These are phyloP conservation scores for Gynostemma pentaphyllum DNA, from an alignment of 306 rosid species.

Conservation along the genomic window DNA sequence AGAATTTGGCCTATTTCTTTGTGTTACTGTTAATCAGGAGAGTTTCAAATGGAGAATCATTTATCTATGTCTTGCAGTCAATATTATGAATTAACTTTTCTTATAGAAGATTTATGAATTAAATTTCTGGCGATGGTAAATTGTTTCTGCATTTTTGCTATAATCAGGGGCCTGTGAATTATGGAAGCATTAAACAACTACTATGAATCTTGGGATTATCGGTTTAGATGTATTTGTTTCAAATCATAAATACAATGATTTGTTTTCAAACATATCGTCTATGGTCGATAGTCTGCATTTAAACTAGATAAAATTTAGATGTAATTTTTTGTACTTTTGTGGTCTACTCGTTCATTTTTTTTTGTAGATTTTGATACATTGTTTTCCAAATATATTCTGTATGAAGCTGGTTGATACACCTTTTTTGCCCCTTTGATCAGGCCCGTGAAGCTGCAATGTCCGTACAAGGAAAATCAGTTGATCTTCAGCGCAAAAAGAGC, in stretches of 20 bases:
- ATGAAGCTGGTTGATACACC: conserved; percentile 1
- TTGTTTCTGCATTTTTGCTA: not conserved
- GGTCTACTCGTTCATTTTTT: not conserved
- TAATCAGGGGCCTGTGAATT: not conserved
- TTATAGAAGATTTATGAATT: not conserved
- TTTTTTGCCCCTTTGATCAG: conserved; percentile 30
- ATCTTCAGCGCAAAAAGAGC: conserved; percentile 88
- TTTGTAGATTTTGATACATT: too few species aligned
- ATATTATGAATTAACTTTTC: not conserved
- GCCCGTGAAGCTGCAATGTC: conserved; percentile 91
- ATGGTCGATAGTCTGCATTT: not conserved
- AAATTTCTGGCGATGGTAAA: not conserved
- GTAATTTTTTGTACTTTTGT: not conserved
- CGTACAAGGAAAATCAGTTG: conserved; percentile 80
- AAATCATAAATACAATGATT: not conserved
- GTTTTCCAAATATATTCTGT: not conserved
- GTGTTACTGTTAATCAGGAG: too few species aligned
- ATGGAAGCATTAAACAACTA: not conserved
- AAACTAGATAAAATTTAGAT: not conserved
- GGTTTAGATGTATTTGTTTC: not conserved
- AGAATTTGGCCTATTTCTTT: too few species aligned
- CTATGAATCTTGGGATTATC: not conserved
- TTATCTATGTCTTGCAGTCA: not conserved
- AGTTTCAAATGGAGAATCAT: not conserved
- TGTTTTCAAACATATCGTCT: not conserved